Evolutionary conservation across 75 land plant species (phyloP).

Genomic region (Picea sitchensis): DNA sequence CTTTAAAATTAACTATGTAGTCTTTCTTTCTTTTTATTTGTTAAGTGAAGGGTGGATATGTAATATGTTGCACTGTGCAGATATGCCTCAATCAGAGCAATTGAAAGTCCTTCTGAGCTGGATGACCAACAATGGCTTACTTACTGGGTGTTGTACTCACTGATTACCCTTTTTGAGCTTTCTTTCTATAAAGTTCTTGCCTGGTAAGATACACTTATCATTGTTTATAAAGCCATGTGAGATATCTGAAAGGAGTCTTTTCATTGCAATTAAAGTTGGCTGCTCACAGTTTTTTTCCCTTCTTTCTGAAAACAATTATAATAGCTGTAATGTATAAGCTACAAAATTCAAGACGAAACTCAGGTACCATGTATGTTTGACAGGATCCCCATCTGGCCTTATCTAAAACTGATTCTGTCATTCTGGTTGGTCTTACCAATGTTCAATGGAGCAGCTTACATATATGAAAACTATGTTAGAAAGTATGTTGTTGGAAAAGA

Average conservation of each 20-base stretch:
- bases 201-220: constrained; percentile 29
- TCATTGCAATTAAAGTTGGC: not conserved
- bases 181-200: constrained; percentile 16
- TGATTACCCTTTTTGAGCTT: constrained; percentile 42
- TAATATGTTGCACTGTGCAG: constrained; percentile 17
- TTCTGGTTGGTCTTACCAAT: constrained; percentile 41
- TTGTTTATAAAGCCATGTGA: not conserved
- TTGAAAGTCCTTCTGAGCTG: constrained; percentile 35
- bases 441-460: constrained; percentile 46
- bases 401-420: constrained; percentile 21
- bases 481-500: constrained; percentile 12
- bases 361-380: not conserved
- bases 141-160: constrained; percentile 54
- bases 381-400: constrained; percentile 54
- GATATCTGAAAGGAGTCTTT: not conserved
- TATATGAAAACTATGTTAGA: constrained; percentile 36
- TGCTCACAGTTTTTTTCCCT: not conserved
- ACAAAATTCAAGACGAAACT: not conserved
- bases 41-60: not conserved
- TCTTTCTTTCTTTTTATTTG: not conserved
- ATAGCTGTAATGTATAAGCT: not conserved
- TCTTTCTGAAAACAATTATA: not conserved
- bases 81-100: constrained; percentile 41
- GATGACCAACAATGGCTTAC: constrained; percentile 58
- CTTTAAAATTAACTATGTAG: not conserved